phyloP scores from a whole-genome alignment of 345 rosid species.

The Sapria himalayana region DNA sequence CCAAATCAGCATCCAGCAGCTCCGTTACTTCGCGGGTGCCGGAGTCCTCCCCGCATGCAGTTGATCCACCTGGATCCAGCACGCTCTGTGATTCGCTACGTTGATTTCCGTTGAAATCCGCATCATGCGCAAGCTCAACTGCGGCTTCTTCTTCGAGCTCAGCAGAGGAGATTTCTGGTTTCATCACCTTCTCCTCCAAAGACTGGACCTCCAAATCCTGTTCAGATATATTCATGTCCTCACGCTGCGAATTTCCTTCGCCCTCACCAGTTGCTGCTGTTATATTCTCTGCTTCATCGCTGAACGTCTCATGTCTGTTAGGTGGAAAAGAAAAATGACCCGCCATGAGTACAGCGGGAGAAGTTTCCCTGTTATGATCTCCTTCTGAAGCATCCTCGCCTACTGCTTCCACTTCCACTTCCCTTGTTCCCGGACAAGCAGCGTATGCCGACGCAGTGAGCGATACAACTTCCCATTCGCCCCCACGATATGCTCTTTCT shows the following conservation, averaged over 20 bases:
- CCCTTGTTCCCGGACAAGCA: slow-evolving; percentile 64
- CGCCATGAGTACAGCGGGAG: slow-evolving; percentile 51
- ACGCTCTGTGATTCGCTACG: slow-evolving; percentile 31
- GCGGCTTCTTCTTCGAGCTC: slow-evolving; percentile 23
- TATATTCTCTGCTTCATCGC: slow-evolving; percentile 22
- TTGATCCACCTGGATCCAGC: slow-evolving; percentile 23
- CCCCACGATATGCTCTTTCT: slow-evolving; percentile 28
- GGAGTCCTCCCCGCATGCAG: slow-evolving; percentile 16
- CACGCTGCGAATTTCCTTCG: slow-evolving; percentile 28
- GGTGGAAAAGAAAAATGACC: slow-evolving; percentile 67
- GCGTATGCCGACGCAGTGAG: slow-evolving; percentile 87
- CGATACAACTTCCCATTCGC: slow-evolving; percentile 91
- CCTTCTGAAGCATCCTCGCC: slow-evolving; percentile 13
- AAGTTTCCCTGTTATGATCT: slow-evolving; percentile 32
- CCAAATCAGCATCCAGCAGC: slow-evolving; percentile 13
- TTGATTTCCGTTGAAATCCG: slow-evolving; percentile 26
- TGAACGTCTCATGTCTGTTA: slow-evolving; percentile 42
- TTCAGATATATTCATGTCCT: slow-evolving; percentile 31
- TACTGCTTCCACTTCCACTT: slow-evolving; percentile 20
- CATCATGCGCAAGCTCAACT: slow-evolving; percentile 15
- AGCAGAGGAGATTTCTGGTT: slow-evolving; percentile 9
- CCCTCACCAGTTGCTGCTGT: slow-evolving; percentile 29
- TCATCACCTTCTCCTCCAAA: slow-evolving; percentile 22
- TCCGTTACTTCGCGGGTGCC: slow-evolving; percentile 18
- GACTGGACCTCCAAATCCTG: slow-evolving; percentile 30